These are phyloP conservation scores for Buddleja alternifolia DNA, from an alignment of 257 asterid species.

Conservation along the genomic window DNA sequence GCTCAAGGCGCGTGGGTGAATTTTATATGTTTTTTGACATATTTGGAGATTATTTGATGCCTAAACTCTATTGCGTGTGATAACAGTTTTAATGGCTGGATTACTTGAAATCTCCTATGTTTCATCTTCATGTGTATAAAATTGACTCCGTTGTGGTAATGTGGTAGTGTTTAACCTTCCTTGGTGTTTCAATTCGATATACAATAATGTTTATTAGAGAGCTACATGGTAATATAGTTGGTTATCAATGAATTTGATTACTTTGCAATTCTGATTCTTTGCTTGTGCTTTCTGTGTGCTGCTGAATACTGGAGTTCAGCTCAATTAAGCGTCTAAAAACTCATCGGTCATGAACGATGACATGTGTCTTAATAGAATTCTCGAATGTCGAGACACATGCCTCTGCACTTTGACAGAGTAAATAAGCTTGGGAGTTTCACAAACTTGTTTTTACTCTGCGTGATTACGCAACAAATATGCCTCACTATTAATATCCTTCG, in stretches of 20 bases:
- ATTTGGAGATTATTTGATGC: conserved; percentile 20
- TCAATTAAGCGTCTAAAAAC: too few relatives aligned
- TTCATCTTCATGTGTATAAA: conserved; percentile 39
- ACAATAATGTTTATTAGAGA: background rate
- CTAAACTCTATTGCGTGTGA: conserved; percentile 1
- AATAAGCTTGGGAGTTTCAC: too few relatives aligned
- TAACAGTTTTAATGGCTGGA: conserved; percentile 3
- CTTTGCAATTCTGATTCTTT: background rate
- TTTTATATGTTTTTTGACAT: background rate
- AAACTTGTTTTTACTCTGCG: too few relatives aligned
- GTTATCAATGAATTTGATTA: background rate
- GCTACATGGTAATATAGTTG: background rate
- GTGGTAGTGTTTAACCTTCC: background rate
- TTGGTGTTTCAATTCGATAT: conserved; percentile 4
- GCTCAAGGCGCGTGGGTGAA: conserved; percentile 91
- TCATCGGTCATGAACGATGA: too few relatives aligned
- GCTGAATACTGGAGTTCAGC: too few relatives aligned
- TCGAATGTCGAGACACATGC: too few relatives aligned
- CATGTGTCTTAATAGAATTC: too few relatives aligned
- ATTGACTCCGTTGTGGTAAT: background rate
- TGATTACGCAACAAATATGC: too few relatives aligned
- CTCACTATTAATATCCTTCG: too few relatives aligned
- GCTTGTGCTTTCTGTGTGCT: background rate
- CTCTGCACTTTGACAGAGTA: too few relatives aligned
- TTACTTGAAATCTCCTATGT: conserved; percentile 21